These are phyloP conservation scores for Pinus albicaulis DNA, from an alignment of 75 land plant species.

Conservation along the genomic window DNA sequence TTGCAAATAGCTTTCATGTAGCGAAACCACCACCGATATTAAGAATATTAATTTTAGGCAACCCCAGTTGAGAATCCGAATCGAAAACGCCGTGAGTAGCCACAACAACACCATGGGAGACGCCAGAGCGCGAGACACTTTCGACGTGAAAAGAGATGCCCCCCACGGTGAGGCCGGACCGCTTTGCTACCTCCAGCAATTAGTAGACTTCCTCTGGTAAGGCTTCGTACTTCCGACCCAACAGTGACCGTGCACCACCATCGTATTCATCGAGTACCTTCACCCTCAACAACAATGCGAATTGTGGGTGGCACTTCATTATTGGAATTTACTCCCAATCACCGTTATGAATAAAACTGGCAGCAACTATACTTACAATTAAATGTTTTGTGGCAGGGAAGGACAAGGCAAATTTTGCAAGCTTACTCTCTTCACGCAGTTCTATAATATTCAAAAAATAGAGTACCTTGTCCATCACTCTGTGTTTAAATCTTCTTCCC, in stretches of 20 bases:
- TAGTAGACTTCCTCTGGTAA: slow-evolving; percentile 31
- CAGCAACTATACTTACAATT: no score
- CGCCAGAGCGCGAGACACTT: slow-evolving; percentile 18
- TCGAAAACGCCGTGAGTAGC: slow-evolving; percentile 26
- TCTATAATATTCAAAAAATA: no score
- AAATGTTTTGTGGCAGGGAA: no score
- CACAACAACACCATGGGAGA: slow-evolving; percentile 26
- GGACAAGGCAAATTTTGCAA: no score
- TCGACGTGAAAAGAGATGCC: slow-evolving; percentile 58
- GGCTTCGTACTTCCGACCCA: slow-evolving; percentile 52
- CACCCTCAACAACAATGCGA: slow-evolving; percentile 16
- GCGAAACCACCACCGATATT: slow-evolving; percentile 61
- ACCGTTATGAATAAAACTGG: no score
- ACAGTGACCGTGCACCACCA: slow-evolving; percentile 14
- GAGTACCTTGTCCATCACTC: no score
- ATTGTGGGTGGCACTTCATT: slow-evolving; percentile 23
- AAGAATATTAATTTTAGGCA: slow-evolving; percentile 27
- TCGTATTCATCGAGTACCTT: slow-evolving; percentile 24
- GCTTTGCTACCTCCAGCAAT: slow-evolving; percentile 38
- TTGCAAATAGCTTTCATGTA: slow-evolving; percentile 9
- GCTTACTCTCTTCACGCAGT: no score
- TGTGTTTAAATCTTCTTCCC: no score
- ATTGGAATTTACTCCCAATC: no score
- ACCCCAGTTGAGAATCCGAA: slow-evolving; percentile 21
- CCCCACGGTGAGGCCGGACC: slow-evolving; percentile 18